Evolutionary conservation across 1,284 basidiomycete species (phyloP), one percentile per base, ranked within the genome.

Genomic region (Trametes sp.): DNA sequence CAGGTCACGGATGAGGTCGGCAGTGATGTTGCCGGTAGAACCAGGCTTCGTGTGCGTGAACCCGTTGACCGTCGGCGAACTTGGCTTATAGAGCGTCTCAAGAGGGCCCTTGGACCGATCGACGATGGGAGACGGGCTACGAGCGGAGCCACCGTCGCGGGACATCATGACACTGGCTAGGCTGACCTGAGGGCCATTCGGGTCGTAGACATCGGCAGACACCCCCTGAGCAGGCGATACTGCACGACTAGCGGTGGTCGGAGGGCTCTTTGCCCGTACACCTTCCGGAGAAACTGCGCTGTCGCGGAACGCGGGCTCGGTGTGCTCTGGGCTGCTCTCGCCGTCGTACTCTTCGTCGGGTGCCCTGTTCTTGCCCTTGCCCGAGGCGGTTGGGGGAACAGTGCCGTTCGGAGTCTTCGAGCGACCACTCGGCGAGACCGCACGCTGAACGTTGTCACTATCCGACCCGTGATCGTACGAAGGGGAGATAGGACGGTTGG

Each of bases 1-100:
- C 61, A 95, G 77, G 69, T 95, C 93, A 38, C 87, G 83, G 53
- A 93, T 78, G 61, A 94, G 76, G 73, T 96, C 93, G 8, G 87
- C 86, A 1, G 90, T 83, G 14, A 89, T 81, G 71, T 86, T 90
- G 16, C 89, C 87, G 0, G 88, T 85, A 14, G 90, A 90, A 0
- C 86, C 85, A 16, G 77, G 70, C 66, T 78, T 83, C 71, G 63
- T 79, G 64, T 80, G 69, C 54, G 75, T 67, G 72, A 82, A 82
- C 13, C 82, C 84, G 71, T 87, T 88, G 42, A 80, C 66, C 0
- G 80, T 82, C 2, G 89, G 86, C n/a, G 88, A 87, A 21, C 78
- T 77, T 19, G 82, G 75, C 58, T 84, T 77, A 72, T 87, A 86
- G 72, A 88, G 87, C 1, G 84, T 85, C 68, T 92, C 90, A 35